Percentiles rank a stretch among this genome's conserved stretches.
phyloP scores from a whole-genome alignment of 768 basidiomycete genomes.

The Suillus decipiens region DNA sequence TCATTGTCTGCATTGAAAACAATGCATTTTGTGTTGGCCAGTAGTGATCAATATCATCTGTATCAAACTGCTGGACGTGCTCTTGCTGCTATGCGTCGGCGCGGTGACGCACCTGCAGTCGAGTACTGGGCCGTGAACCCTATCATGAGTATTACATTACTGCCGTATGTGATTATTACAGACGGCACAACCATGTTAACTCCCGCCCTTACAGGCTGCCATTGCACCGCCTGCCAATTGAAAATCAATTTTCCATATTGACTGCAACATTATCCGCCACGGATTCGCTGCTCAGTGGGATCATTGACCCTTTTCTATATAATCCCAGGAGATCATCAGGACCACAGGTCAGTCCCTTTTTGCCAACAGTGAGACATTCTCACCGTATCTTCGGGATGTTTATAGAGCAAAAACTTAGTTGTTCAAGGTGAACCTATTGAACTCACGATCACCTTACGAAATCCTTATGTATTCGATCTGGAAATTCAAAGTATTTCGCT shows the following conservation, averaged over 20 bases:
- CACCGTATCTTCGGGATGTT: conserved; percentile 2
- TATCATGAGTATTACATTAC: conserved; percentile 74
- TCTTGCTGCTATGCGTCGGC: conserved; percentile 68
- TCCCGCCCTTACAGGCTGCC: conserved; percentile 53
- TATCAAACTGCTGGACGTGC: conserved; percentile 74
- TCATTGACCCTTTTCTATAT: conserved; percentile 85
- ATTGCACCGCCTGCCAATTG: conserved; percentile 66
- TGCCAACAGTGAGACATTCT: conserved; percentile 3
- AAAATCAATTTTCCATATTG: conserved; percentile 66
- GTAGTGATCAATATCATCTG: conserved; percentile 80
- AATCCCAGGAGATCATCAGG: conserved; percentile 73
- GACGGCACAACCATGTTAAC: conserved; percentile 10
- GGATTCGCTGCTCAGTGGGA: conserved; percentile 54
- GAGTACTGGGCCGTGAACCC: conserved; percentile 90
- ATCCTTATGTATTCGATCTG: conserved; percentile 91
- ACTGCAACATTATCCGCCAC: conserved; percentile 40
- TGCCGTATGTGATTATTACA: conserved; percentile 54
- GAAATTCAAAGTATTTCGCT: conserved; percentile 81
- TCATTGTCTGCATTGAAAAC: conserved; percentile 84
- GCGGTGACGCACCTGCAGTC: conserved; percentile 70
- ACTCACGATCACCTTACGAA: conserved; percentile 80
- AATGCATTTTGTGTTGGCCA: conserved; percentile 65
- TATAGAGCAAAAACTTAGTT: conserved; percentile 59
- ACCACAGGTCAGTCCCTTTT: conserved; percentile 51
- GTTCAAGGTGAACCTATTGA: conserved; percentile 86